Conservation (phyloP, 805 yeast genomes). For the Monosporozyma yasuniensis region DNA sequence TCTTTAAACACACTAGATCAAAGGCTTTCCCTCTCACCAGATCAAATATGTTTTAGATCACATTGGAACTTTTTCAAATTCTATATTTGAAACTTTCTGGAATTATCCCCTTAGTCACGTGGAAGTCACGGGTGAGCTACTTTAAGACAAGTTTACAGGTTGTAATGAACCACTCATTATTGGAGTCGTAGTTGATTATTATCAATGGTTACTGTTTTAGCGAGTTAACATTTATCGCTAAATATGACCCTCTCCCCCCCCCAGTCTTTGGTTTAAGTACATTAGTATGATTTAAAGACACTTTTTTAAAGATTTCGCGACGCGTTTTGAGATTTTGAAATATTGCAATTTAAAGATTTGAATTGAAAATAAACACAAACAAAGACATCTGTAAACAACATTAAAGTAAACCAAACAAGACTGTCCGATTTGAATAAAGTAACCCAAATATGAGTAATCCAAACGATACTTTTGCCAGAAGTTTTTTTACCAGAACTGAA, state of each 20-base stretch:
- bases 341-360: neutral
- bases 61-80: neutral
- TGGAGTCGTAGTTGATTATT: too few species aligned
- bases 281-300: too few species aligned
- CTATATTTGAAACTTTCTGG: neutral
- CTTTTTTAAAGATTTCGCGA: neutral
- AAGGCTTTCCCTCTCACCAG: too few species aligned
- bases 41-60: neutral
- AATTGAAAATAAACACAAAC: neutral
- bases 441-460: neutral
- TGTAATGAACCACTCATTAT: too few species aligned
- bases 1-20: neutral
- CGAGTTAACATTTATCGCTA: too few species aligned
- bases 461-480: constrained; percentile 6
- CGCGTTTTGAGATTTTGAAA: neutral
- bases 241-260: too few species aligned
- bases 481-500: constrained; percentile 19
- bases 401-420: too few species aligned
- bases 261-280: too few species aligned
- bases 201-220: too few species aligned
- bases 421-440: too few species aligned
- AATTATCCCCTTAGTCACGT: neutral
- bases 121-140: neutral
- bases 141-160: too few species aligned
- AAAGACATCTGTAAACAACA: neutral